Evolutionary conservation across 139 green algal genomes (phyloP), one percentile per base, ranked within the genome.

Genomic region (Chlamydomonas urium): DNA sequence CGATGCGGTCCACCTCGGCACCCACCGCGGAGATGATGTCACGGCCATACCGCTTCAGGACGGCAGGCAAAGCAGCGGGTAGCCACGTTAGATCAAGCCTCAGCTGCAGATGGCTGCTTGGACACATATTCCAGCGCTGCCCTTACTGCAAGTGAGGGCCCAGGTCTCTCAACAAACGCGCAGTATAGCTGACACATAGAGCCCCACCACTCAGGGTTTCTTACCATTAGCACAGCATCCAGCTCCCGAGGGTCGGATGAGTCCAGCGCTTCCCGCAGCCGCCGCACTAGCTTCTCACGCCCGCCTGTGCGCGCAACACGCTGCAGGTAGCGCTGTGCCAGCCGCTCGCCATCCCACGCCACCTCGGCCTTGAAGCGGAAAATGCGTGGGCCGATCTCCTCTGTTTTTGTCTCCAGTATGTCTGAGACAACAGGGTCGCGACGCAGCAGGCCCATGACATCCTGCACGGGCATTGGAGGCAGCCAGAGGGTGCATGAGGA

Each of bases 1-100:
- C 92, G 23, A 97, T 77, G 17, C 92, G 78, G 75, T 97, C 92
- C 47, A 97, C 90, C 79, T 97, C 92, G 8, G 81, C 89, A 2
- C 91, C 92, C 60, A 95, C 81, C 2, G 90, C 90, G 36, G 76
- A 71, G 35, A 97, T 86, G 17, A 96, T 87, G 28, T 88, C 83
- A 8, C n/a, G n/a, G n/a, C n/a, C n/a, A n/a, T n/a, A n/a, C n/a
- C n/a, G n/a, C n/a, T n/a, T n/a, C n/a, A n/a, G n/a, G n/a, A n/a
- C n/a, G n/a, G n/a, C n/a, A n/a, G n/a, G n/a, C n/a, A n/a, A n/a
- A n/a, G n/a, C n/a, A n/a, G n/a, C n/a, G n/a, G n/a, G n/a, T n/a
- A n/a, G n/a, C n/a, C n/a, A n/a, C n/a, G n/a, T n/a, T n/a, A n/a
- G n/a, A n/a, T n/a, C n/a, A n/a, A n/a, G n/a, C n/a, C n/a, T n/a